Conservation (phyloP, 2,329 filamentous ascomycete species). For the Fulvia fulva region DNA sequence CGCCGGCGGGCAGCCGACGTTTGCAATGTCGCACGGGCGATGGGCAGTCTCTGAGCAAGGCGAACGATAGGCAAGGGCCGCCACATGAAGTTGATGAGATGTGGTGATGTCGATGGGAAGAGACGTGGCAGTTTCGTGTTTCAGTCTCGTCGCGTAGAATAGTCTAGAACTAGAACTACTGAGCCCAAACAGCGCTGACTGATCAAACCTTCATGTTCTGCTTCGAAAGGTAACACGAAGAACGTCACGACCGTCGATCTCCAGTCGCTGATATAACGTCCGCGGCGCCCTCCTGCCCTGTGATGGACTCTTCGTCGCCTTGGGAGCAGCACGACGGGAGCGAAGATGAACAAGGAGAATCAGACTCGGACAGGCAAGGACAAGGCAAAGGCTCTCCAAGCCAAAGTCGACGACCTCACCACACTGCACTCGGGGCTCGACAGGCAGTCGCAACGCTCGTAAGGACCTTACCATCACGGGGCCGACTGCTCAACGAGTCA, state of each 20-base stretch:
- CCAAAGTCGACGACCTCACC: conserved; percentile 11
- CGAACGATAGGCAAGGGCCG: not conserved
- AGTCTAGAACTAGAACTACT: too few species aligned
- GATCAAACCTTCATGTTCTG: too few species aligned
- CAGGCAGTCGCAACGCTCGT: conserved; percentile 7
- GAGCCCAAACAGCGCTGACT: too few species aligned
- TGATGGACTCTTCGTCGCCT: conserved; percentile 4
- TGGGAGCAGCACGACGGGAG: conserved; percentile 6
- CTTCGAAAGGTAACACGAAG: too few species aligned
- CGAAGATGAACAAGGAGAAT: conserved; percentile 7
- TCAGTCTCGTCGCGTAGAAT: too few species aligned
- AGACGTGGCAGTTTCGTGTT: not conserved
- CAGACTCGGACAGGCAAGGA: conserved; percentile 13
- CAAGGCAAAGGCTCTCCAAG: conserved; percentile 3
- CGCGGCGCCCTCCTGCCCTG: not conserved
- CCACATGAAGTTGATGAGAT: not conserved
- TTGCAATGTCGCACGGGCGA: not conserved
- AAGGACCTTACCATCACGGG: conserved; percentile 9
- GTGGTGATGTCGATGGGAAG: not conserved
- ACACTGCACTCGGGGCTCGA: conserved; percentile 9
- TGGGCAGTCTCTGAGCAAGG: not conserved
- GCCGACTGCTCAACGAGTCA: conserved; percentile 12
- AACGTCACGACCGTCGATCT: conserved; percentile 1
- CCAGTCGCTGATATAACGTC: not conserved
- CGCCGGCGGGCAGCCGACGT: not conserved